phyloP scores from a whole-genome alignment of 805 yeast species.

The Nakazawaea ishiwadae region DNA sequence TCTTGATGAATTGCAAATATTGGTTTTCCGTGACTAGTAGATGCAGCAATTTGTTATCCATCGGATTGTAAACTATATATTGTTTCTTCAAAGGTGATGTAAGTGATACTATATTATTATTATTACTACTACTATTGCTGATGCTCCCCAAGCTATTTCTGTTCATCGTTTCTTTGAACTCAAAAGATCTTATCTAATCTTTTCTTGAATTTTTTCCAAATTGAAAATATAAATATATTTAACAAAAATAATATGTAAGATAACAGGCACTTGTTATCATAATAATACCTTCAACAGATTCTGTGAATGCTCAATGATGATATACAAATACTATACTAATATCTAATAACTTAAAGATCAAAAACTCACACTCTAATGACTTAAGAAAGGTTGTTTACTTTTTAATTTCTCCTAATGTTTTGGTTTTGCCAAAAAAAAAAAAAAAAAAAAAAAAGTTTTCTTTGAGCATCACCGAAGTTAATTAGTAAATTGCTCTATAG shows the following conservation, averaged over 20 bases:
- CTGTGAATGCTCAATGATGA: too few species aligned
- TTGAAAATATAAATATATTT: too few species aligned
- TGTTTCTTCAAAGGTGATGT: conserved; percentile 8
- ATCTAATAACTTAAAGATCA: too few species aligned
- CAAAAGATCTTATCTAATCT: too few species aligned
- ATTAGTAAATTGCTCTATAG: neutral
- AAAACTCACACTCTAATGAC: too few species aligned
- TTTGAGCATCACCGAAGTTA: neutral
- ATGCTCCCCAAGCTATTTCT: neutral
- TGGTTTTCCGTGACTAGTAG: conserved; percentile 6
- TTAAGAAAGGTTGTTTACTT: conserved; percentile 1
- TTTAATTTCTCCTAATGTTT: conserved; percentile 1
- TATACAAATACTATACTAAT: neutral
- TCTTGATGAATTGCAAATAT: conserved; percentile 9
- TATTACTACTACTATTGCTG: neutral
- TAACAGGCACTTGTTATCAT: too few species aligned
- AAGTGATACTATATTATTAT: conserved; percentile 4
- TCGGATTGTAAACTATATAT: conserved; percentile 7
- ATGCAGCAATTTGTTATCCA: conserved; percentile 12
- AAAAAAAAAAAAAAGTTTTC: neutral
- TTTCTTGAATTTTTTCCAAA: too few species aligned
- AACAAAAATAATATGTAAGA: too few species aligned
- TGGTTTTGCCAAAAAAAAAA: conserved; percentile 3
- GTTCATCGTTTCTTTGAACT: too few species aligned
- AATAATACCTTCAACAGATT: too few species aligned